Conservation (phyloP, 371 early-diverging fungal genomes). For the Mortierella sp. region DNA sequence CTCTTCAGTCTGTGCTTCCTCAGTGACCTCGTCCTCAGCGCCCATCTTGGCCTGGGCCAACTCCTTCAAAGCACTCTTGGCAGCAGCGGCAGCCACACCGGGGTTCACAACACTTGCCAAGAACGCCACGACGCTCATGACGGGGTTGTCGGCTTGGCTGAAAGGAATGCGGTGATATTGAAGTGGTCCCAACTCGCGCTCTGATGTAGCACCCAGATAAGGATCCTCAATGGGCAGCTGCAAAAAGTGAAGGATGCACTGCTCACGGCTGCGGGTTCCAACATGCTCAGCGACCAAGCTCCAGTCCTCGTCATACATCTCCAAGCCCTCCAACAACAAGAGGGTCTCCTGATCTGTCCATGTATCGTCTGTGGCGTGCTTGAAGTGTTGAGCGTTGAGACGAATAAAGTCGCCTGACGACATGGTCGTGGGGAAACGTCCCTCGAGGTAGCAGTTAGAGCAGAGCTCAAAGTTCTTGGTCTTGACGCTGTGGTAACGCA, state of each 20-base stretch:
- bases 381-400: constrained; percentile 65
- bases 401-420: constrained; percentile 92
- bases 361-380: constrained; percentile 69
- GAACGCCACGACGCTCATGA: constrained; percentile 96
- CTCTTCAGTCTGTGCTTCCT: constrained; percentile 9
- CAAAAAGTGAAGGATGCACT: constrained; percentile 96
- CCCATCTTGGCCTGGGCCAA: constrained; percentile 57
- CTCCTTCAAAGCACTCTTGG: constrained; percentile 76
- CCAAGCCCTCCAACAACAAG: constrained; percentile 95
- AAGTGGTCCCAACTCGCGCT: constrained; percentile 65
- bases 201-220: constrained; percentile 66
- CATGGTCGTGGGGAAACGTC: constrained; percentile 91
- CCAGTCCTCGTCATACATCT: constrained; percentile 98
- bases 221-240: constrained; percentile 97
- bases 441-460: constrained; percentile 90
- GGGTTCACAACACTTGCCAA: constrained; percentile 95
- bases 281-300: constrained; percentile 93
- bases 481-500: constrained; percentile 87
- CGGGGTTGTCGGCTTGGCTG: constrained; percentile 95
- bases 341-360: constrained; percentile 98
- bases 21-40: constrained; percentile 37
- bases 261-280: constrained; percentile 91
- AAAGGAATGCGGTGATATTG: constrained; percentile 84
- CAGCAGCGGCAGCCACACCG: constrained; percentile 91
- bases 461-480: constrained; percentile 90